A percentile compares a stretch with the other conserved stretches of the same genome.
These are phyloP conservation scores for Coemansia sp. DNA, from an alignment of 192 early-diverging fungal species.

Conservation along the genomic window DNA sequence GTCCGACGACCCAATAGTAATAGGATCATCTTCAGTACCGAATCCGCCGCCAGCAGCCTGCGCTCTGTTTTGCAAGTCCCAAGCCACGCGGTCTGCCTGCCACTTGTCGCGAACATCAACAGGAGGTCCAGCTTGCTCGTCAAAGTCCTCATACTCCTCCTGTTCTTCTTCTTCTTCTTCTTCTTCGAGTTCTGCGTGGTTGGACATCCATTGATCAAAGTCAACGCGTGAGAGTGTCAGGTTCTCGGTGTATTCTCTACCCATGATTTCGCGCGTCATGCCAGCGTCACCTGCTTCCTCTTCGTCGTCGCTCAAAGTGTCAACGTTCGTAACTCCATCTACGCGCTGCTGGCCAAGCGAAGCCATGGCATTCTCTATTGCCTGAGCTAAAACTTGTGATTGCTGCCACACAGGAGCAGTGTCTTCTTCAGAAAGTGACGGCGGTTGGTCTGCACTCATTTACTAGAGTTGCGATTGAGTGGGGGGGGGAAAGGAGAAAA, in stretches of 20 bases:
- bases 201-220: slow-evolving; percentile 50
- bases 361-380: slow-evolving; percentile 16
- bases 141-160: too few relatives aligned
- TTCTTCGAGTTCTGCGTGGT: slow-evolving; percentile 26
- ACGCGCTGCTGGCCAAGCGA: slow-evolving; percentile 3
- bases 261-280: slow-evolving; percentile 39
- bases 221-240: slow-evolving; percentile 23
- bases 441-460: neutral
- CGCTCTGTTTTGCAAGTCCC: slow-evolving; percentile 3
- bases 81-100: slow-evolving; percentile 10
- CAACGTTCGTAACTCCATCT: neutral
- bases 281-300: neutral
- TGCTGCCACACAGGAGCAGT: neutral
- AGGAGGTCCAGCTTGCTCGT: neutral
- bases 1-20: slow-evolving; percentile 21
- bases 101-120: slow-evolving; percentile 20
- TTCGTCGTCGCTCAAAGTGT: slow-evolving; percentile 8
- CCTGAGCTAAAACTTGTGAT: slow-evolving; percentile 1
- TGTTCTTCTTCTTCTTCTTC: too few relatives aligned
- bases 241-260: slow-evolving; percentile 17
- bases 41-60: neutral
- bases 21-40: neutral
- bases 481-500: too few relatives aligned
- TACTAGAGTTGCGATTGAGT: neutral
- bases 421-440: neutral